These are phyloP conservation scores for Starmera dryadoides DNA, from an alignment of 805 yeast genomes.

Conservation along the genomic window DNA sequence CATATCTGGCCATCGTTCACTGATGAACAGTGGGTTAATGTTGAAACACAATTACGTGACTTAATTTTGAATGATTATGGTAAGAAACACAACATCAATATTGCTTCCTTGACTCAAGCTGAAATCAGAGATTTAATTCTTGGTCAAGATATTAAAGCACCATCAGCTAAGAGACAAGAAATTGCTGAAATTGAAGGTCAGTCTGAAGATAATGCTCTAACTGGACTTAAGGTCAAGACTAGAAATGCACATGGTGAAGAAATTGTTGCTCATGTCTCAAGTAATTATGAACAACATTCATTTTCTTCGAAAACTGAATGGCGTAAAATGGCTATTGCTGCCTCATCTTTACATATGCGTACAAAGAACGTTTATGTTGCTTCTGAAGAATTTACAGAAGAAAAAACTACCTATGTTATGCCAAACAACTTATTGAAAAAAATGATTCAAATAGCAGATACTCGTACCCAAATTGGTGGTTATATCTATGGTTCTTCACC, in stretches of 20 bases:
- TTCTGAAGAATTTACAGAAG: conserved; percentile 56
- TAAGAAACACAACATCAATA: conserved; percentile 76
- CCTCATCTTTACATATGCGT: conserved; percentile 65
- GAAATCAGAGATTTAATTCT: conserved; percentile 90
- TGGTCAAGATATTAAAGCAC: conserved; percentile 90
- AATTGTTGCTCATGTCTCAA: conserved; percentile 88
- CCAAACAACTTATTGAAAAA: conserved; percentile 77
- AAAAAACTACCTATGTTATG: conserved; percentile 60
- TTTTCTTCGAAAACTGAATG: conserved; percentile 86
- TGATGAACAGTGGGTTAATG: conserved; percentile 87
- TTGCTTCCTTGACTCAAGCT: conserved; percentile 81
- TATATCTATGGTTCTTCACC: conserved; percentile 78
- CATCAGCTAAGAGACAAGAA: conserved; percentile 80
- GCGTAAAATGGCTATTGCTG: conserved; percentile 80
- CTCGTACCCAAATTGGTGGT: conserved; percentile 77
- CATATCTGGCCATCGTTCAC: conserved; percentile 91
- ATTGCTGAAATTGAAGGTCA: conserved; percentile 65
- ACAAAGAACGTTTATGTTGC: conserved; percentile 69
- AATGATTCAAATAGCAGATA: conserved; percentile 74
- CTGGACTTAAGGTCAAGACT: conserved; percentile 67
- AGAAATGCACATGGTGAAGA: conserved; percentile 95
- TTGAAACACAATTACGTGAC: conserved; percentile 84
- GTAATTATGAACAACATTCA: conserved; percentile 76
- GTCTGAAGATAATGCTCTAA: conserved; percentile 31
- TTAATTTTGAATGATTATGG: conserved; percentile 81